Base-by-base conservation (phyloP, 441 rosid species). In the Pelargonium citronellum region DNA sequence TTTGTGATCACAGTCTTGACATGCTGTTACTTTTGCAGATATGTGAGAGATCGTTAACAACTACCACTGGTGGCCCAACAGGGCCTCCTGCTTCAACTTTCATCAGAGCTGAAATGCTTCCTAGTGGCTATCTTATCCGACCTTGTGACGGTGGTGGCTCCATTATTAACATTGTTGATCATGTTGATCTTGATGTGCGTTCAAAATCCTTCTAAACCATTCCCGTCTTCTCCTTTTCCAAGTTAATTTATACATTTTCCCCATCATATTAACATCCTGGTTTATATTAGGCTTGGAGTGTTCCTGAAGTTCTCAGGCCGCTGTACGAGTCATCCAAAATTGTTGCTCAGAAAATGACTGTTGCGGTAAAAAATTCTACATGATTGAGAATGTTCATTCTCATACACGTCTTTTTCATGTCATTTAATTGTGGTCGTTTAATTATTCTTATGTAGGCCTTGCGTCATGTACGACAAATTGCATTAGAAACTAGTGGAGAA, bases 91-190 rank as follows among this genome's bases (percentile, higher is more conserved):
- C 95, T 73, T 75, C 91, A 73, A 97, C 91, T 81, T 92, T 92
- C 76, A 92, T 95, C 70, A 91, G 99, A 77, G 99, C 91, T 27
- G 99, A 92, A 83, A 83, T 88, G 91, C 95, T 89, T 71, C 95
- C 99, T 16, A 87, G 98, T 79, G 99, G 99, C 11, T 92, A 91
- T 79, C 74, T 95, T 76, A 92, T 95, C 71, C 87, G 99, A 17
- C 96, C 98, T 1, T 92, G 99, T 75, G 99, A 95, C 6, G 99
- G 98, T 74, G 99, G 99, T 49, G 99, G 99, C 69, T 95, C 99
- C 7, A 91, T 95, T 71, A 91, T 95, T 65, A 97, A 92, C 78
- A 92, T 95, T 39, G 99, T 95, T 0, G 99, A 95, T 80, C 98
- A 95, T 73, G 82, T 95, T 60, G 87, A 92, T 82, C 94, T 91